These are phyloP conservation scores for Jatropha multifida DNA, from an alignment of 441 rosid species.

Conservation along the genomic window DNA sequence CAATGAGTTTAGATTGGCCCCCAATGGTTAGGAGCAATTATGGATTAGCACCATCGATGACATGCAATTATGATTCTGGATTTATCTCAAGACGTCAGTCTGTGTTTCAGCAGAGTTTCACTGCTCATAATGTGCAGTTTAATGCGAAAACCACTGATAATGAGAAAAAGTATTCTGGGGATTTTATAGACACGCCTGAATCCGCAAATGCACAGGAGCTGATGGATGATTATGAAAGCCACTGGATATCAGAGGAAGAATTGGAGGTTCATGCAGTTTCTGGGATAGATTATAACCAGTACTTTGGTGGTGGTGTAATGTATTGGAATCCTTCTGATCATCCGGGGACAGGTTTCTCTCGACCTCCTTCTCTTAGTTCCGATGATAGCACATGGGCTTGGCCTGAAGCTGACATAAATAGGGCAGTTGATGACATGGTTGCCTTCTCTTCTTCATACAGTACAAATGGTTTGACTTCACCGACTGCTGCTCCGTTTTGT, in stretches of 20 bases:
- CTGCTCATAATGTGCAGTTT: conserved; percentile 44
- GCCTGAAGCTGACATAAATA: conserved; percentile 97
- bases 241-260: conserved; percentile 95
- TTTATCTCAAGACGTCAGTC: conserved; percentile 55
- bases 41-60: conserved; percentile 65
- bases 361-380: conserved; percentile 97
- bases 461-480: conserved; percentile 93
- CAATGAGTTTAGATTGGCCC: conserved; percentile 98
- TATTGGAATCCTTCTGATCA: conserved; percentile 97
- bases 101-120: conserved; percentile 52
- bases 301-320: conserved; percentile 99
- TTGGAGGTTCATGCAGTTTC: conserved; percentile 79
- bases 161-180: conserved; percentile 56
- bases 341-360: conserved; percentile 85
- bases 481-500: conserved; percentile 88
- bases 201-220: conserved; percentile 49
- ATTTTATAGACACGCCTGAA: conserved; percentile 65
- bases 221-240: conserved; percentile 72
- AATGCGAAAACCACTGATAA: conserved; percentile 40
- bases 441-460: conserved; percentile 94
- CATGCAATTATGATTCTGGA: conserved; percentile 77
- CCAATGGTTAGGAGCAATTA: conserved; percentile 82
- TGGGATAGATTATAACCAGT: conserved; percentile 87
- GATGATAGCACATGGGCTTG: conserved; percentile 99
- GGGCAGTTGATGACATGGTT: conserved; percentile 98